Evolutionary conservation across 2,329 filamentous ascomycete genomes (phyloP), one percentile per base, ranked within the genome.

Genomic region (Aspergillus oerlinghausenensis): DNA sequence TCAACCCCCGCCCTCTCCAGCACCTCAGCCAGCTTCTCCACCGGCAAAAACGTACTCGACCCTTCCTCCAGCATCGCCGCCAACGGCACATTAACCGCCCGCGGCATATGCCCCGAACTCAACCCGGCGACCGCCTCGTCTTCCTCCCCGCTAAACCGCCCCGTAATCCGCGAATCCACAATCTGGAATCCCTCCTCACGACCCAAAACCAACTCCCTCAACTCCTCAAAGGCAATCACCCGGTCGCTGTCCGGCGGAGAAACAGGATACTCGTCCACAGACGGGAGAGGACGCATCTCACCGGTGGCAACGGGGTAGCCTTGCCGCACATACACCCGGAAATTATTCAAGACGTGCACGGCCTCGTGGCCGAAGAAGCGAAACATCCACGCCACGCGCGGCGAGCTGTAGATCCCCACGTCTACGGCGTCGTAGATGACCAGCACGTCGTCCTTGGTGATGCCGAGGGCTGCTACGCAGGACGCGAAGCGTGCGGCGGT

Each of bases 331-430:
- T 70, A 71, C 1, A 38, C 43, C 1, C 64, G 60, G n/a, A 71
- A 69, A 28, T 65, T 71, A 14, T 71, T 70, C 56, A 71, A 29
- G 3, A 71, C 66, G 21, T 70, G 63, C 11, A 70, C 67, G 4
- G 53, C 50, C 3, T 35, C 14, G 49, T 70, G 69, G 0, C 68
- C 67, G 25, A 70, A 71, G 28, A 65, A 52, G 3, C 58, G 61
- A 45, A 56, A 71, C 4, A 56, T 65, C 64, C 67, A 71, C 8
- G 67, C 68, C 1, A 68, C 66, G 2, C 69, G 65, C 19, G 69
- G 68, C 0, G 68, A 64, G 6, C 58, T 65, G 50, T 71, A 70
- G 6, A 69, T 60, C 4, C 67, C 69, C 2, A 65, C 57, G 7
- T 70, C 67, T 1, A 63, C 53, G 2, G 67, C 51, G 42, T 71